A percentile compares a stretch with the other conserved stretches of the same genome.
Evolutionary conservation across 2,329 filamentous ascomycete genomes (phyloP).

Genomic region (Penicillium sp.): DNA sequence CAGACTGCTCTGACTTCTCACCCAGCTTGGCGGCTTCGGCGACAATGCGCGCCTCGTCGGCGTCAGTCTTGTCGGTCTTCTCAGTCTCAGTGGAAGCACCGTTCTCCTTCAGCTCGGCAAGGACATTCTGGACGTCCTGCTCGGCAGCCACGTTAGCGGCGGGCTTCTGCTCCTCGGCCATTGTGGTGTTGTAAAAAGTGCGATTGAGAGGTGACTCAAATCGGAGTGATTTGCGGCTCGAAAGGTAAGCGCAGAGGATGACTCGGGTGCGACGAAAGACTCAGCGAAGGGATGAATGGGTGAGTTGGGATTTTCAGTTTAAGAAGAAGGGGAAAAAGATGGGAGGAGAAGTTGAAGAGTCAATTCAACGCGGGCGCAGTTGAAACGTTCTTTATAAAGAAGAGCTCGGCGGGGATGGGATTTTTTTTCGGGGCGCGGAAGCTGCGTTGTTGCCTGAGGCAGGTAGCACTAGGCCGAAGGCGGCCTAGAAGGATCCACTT

Average conservation of each 20-base stretch:
- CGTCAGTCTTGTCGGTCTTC: constrained; percentile 33
- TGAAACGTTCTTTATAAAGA: constrained; percentile 14
- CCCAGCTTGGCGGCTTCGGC: constrained; percentile 46
- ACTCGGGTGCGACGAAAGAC: background rate
- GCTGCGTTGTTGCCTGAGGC: constrained; percentile 32
- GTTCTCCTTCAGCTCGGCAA: constrained; percentile 51
- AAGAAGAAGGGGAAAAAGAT: background rate
- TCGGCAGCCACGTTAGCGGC: constrained; percentile 50
- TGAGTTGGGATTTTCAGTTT: background rate
- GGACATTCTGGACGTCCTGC: constrained; percentile 54
- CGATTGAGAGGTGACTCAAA: background rate
- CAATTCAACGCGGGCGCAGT: constrained; percentile 4
- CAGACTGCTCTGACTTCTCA: constrained; percentile 45
- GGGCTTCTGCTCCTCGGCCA: constrained; percentile 49
- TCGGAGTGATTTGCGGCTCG: constrained; percentile 1
- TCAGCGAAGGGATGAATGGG: background rate
- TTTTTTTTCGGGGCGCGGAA: constrained; percentile 31
- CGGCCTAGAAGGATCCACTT: constrained; percentile 12
- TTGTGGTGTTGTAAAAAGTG: constrained; percentile 21
- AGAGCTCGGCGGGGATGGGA: constrained; percentile 31
- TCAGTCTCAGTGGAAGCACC: constrained; percentile 27
- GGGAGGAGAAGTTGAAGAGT: background rate
- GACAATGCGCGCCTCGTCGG: constrained; percentile 47
- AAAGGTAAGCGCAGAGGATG: background rate
- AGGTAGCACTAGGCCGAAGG: constrained; percentile 8